These are phyloP conservation scores for Aspergillus sp. DNA, from an alignment of 2,329 filamentous ascomycete genomes.

Conservation along the genomic window DNA sequence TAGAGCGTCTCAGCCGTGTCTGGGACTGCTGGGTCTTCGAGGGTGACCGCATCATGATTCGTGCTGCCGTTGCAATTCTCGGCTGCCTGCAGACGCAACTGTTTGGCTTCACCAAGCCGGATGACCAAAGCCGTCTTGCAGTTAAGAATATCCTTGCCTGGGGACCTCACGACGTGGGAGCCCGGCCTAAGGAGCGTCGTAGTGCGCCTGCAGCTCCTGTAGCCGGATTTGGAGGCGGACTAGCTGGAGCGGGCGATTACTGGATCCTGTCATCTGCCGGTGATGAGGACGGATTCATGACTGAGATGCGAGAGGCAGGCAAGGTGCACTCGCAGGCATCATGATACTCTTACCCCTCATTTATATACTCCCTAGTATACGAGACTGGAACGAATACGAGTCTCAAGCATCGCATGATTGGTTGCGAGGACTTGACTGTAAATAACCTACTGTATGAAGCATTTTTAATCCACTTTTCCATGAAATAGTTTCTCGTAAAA, in stretches of 20 bases:
- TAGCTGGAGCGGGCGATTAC: slow-evolving; percentile 41
- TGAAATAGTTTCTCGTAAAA: background rate
- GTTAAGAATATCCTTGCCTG: slow-evolving; percentile 37
- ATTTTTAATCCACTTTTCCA: background rate
- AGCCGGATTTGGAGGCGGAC: slow-evolving; percentile 36
- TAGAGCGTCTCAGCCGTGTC: slow-evolving; percentile 55
- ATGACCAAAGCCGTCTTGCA: slow-evolving; percentile 37
- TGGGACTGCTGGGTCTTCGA: slow-evolving; percentile 65
- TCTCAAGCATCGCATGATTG: background rate
- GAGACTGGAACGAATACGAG: background rate
- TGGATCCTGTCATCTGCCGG: slow-evolving; percentile 41
- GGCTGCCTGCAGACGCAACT: slow-evolving; percentile 46
- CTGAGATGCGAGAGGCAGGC: slow-evolving; percentile 43
- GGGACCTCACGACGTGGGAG: slow-evolving; percentile 36
- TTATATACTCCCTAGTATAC: background rate
- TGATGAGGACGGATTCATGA: slow-evolving; percentile 44
- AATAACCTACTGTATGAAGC: background rate
- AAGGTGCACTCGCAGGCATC: slow-evolving; percentile 30
- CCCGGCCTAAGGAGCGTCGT: slow-evolving; percentile 35
- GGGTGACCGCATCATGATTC: slow-evolving; percentile 53
- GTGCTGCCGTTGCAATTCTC: slow-evolving; percentile 45
- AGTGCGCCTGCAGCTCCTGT: slow-evolving; percentile 33
- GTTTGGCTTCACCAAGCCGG: slow-evolving; percentile 37
- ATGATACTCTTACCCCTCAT: background rate
- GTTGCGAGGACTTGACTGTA: background rate